Evolutionary conservation across 1,139 yeast genomes (phyloP), one percentile per base, ranked within the genome.

Genomic region (Candida tetrigidarum): DNA sequence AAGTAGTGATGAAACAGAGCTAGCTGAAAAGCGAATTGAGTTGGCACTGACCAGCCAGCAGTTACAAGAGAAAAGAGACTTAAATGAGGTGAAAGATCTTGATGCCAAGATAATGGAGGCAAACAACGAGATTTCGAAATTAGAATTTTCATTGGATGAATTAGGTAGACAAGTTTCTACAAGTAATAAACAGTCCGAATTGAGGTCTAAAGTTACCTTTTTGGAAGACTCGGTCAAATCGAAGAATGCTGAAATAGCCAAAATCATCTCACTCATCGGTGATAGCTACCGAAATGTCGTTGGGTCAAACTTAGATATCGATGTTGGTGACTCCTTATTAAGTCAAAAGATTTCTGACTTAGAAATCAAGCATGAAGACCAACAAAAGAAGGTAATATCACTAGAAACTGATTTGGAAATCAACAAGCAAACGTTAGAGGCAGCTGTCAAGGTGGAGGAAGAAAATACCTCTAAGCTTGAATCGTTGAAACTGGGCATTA

Each of bases 121-220:
- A 9, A 78, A 76, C 42, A 54, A 60, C 1, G 60, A 65, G 33
- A 63, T 85, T 6, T 46, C 64, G 1, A 54, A 62, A 7, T 46
- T 81, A 11, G 95, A 86, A 52, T 63, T 59, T 23, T 80, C 80
- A 20, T 56, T 81, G 16, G 95, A 87, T 10, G 71, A 71, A 0
- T 54, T 83, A 18, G 78, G 79, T 45, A 72, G 71, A 16, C 74
- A 78, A 35, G 69, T 87, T 6, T 63, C 78, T 5, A 62, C 67
- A 14, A 74, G 79, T 12, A 83, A 80, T 52, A 76, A 76, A 50
- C 86, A 82, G 56, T 73, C 87, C 1, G 93, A 83, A 43, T 55
- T 76, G 2, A 67, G 78, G 48, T 83, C 87, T 0, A 80, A 76
- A 52, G 56, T 80, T 2, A 67, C 74, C 0, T 59, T 81, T 32